Evolutionary conservation across 106 monocot genomes (phyloP), one percentile per base, ranked within the genome.

Genomic region (Dioscorea alata): DNA sequence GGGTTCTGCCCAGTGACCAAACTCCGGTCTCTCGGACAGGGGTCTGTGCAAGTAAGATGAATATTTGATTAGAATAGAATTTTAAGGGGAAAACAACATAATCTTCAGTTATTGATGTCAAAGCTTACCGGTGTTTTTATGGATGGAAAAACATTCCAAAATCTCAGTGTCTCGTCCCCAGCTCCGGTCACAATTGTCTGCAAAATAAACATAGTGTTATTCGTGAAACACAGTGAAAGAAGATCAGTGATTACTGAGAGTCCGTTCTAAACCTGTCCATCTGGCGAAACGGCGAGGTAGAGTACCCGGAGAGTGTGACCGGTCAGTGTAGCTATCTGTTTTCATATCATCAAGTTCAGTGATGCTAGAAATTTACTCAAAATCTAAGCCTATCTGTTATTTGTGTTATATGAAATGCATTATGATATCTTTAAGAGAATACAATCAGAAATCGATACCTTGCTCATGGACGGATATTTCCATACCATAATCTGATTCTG

Each of bases 401-500:
- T 28, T 28, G 28, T 28, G 28, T 28, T 28, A 28, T 28, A 1
- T 28, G 28, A 28, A 28, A 28, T 28, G 28, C 28, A 28, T 28
- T 10, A 10, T 42, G 42, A 42, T 42, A 6, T 10, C 42, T 10
- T 2, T 42, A 6, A 42, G 42, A 8, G 2, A 42, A 42, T 42
- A 42, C 42, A 5, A 42, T 42, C 10, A 42, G 42, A 42, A 42
- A 42, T 0, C 42, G 16, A 9, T 79, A 94, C 94, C 92, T 97
- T 97, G n/a, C 53, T 52, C 82, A 97, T 80, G 8, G 92, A 97
- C 49, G 97, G 97, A 71, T 97, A 97, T 50, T 97, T 97, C 97
- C 97, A 97, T 24, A 97, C 76, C 89, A 89, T 97, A 51, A 97
- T 89, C 69, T 97, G 89, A 56, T 97, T 97, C 76, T 92, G 97